Evolutionary conservation across 2,329 filamentous ascomycete species (phyloP).

Genomic region (Knoxdaviesia proteae): DNA sequence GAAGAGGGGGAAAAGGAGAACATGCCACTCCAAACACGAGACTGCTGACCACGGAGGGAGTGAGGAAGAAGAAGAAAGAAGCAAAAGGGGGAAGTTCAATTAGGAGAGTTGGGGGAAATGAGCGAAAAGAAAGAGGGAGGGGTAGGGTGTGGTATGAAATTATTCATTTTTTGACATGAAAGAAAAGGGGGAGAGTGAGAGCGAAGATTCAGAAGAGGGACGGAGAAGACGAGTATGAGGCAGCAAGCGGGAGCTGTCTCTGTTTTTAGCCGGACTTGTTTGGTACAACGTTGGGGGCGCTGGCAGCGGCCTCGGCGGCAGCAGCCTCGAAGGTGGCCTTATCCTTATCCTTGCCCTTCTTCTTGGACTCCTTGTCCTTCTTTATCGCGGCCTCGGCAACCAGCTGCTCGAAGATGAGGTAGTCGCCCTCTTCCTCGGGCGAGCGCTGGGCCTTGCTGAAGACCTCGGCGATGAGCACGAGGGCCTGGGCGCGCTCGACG

Average conservation of each 20-base stretch:
- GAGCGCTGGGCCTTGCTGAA: slow-evolving; percentile 72
- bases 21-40: neutral
- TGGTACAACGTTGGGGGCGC: slow-evolving; percentile 8
- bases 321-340: slow-evolving; percentile 12
- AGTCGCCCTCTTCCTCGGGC: slow-evolving; percentile 92
- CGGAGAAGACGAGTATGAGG: neutral
- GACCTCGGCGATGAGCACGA: slow-evolving; percentile 75
- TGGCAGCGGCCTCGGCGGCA: slow-evolving; percentile 5
- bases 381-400: slow-evolving; percentile 92
- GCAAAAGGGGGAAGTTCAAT: neutral
- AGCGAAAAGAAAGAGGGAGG: neutral
- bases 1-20: neutral
- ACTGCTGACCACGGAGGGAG: neutral
- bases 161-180: neutral
- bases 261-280: neutral
- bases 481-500: slow-evolving; percentile 72
- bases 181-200: neutral
- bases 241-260: neutral
- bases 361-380: slow-evolving; percentile 53
- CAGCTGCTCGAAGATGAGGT: slow-evolving; percentile 95
- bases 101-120: neutral
- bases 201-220: neutral
- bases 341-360: slow-evolving; percentile 29
- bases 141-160: neutral
- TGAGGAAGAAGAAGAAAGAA: neutral